These are phyloP conservation scores for Sporothrix dimorphospora DNA, from an alignment of 2,329 filamentous ascomycete genomes.

Conservation along the genomic window DNA sequence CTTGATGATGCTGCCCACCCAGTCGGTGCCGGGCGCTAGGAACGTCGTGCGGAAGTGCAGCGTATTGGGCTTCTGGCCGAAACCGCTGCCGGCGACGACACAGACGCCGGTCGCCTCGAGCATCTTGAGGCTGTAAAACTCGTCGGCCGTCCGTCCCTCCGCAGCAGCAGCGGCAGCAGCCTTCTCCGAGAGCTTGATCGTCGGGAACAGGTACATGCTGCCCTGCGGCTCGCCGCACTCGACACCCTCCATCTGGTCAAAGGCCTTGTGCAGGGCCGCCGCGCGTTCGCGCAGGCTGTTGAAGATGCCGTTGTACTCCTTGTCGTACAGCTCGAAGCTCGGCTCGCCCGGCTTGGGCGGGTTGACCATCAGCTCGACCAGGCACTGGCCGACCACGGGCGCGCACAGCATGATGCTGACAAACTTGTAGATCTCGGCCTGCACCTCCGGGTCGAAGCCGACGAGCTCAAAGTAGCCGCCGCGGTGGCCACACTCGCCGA, in stretches of 20 bases:
- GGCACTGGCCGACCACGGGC: slow-evolving; percentile 92
- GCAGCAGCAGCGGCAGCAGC: slow-evolving; percentile 74
- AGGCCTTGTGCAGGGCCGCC: slow-evolving; percentile 83
- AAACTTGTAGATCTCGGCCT: slow-evolving; percentile 97
- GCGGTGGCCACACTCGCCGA: slow-evolving; percentile 96
- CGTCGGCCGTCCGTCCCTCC: slow-evolving; percentile 77
- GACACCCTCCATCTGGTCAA: slow-evolving; percentile 93
- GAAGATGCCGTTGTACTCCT: slow-evolving; percentile 85
- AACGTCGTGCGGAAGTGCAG: slow-evolving; percentile 97
- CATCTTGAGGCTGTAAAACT: slow-evolving; percentile 90
- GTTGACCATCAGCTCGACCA: slow-evolving; percentile 98
- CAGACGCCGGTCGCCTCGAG: slow-evolving; percentile 95
- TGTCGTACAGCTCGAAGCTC: slow-evolving; percentile 78
- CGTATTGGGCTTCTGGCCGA: slow-evolving; percentile 89
- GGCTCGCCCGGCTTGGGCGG: slow-evolving; percentile 82
- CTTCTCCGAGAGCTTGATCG: slow-evolving; percentile 77
- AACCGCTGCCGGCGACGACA: slow-evolving; percentile 88
- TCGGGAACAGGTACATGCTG: slow-evolving; percentile 98
- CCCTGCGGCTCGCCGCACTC: slow-evolving; percentile 88
- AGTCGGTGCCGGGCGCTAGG: slow-evolving; percentile 92
- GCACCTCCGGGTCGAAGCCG: slow-evolving; percentile 82
- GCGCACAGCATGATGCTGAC: slow-evolving; percentile 96
- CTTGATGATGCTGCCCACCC: slow-evolving; percentile 82
- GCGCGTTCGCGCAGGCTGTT: slow-evolving; percentile 78
- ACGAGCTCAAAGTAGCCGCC: slow-evolving; percentile 97